A percentile compares a stretch with the other conserved stretches of the same genome.
Conservation (phyloP, 306 rosid genomes). For the Ormosia semicastrata region DNA sequence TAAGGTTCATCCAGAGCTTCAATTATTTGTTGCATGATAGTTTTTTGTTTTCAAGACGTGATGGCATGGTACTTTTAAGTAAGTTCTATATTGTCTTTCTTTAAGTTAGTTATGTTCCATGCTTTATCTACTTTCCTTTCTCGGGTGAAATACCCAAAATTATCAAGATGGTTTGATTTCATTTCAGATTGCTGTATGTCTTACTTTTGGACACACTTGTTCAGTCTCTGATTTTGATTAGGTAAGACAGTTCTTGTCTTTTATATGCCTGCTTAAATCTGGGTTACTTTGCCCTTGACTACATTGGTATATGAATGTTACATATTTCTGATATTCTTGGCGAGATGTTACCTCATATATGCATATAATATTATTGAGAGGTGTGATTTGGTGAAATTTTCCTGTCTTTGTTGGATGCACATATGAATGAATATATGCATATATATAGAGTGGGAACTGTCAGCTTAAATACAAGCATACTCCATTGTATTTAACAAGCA, state of each 20-base stretch:
- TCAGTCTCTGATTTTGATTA: not conserved
- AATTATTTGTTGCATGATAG: slow-evolving; percentile 29
- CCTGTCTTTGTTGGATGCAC: not conserved
- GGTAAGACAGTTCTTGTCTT: not conserved
- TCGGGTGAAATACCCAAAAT: not conserved
- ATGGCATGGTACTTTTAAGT: not conserved
- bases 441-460: not conserved
- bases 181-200: slow-evolving; percentile 1
- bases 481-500: not conserved
- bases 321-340: not conserved
- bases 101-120: not conserved
- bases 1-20: slow-evolving; percentile 54
- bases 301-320: not conserved
- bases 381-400: not conserved
- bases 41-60: not conserved
- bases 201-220: not conserved
- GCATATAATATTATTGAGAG: not conserved
- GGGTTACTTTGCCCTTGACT: not conserved
- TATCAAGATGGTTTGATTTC: slow-evolving; percentile 5
- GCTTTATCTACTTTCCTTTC: slow-evolving; percentile 9
- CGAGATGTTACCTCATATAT: not conserved
- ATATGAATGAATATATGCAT: not conserved
- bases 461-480: not conserved
- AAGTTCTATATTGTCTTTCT: slow-evolving; percentile 31
- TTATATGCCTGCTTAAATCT: not conserved